These are phyloP conservation scores for Saccharomycopsis vini DNA, from an alignment of 805 yeast genomes.

Conservation along the genomic window DNA sequence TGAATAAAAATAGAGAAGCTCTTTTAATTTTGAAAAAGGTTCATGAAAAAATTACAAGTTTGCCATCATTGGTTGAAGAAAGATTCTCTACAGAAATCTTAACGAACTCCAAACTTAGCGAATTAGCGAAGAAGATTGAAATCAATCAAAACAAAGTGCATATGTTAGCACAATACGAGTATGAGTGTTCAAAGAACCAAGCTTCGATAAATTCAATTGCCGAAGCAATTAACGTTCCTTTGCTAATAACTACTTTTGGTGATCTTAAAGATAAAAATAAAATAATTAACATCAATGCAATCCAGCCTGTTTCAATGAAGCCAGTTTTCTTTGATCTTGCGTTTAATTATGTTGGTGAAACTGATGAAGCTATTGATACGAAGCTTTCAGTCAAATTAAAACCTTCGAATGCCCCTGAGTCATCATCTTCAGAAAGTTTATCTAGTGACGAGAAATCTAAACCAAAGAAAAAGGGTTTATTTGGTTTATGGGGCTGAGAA, in stretches of 20 bases:
- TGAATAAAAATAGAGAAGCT: constrained; percentile 37
- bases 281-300: constrained; percentile 22
- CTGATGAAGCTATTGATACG: constrained; percentile 21
- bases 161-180: constrained; percentile 40
- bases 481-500: constrained; percentile 67
- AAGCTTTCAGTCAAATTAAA: not conserved
- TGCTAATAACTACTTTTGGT: constrained; percentile 21
- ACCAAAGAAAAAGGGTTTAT: constrained; percentile 54
- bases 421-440: constrained; percentile 4
- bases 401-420: constrained; percentile 16
- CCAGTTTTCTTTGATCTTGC: constrained; percentile 92
- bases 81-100: constrained; percentile 26
- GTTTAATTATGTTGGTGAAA: constrained; percentile 58
- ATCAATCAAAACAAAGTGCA: constrained; percentile 28
- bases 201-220: constrained; percentile 24
- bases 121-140: constrained; percentile 21
- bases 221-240: constrained; percentile 29
- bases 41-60: constrained; percentile 15
- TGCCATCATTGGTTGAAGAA: constrained; percentile 18
- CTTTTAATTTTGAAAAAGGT: constrained; percentile 27
- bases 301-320: constrained; percentile 63
- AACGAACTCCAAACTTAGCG: constrained; percentile 26
- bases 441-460: constrained; percentile 25
- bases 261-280: constrained; percentile 20
- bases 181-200: constrained; percentile 24